Evolutionary conservation across 1,139 yeast genomes (phyloP).

Genomic region (Suhomyces bokatorum): DNA sequence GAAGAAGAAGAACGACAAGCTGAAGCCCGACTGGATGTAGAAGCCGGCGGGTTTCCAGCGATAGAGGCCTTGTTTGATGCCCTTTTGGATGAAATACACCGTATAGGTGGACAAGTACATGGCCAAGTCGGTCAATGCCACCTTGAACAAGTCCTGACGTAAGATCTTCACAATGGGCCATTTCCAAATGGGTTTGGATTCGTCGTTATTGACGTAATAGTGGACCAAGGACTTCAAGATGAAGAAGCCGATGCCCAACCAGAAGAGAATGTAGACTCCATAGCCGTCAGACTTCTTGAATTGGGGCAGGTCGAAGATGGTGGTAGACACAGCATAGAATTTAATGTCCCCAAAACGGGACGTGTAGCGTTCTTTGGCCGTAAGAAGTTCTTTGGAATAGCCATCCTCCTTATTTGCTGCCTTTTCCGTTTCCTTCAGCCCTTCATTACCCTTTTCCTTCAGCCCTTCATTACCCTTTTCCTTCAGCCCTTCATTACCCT

Average conservation of each 20-base stretch:
- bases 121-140: constrained; percentile 65
- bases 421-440: background rate
- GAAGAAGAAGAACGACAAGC: constrained; percentile 49
- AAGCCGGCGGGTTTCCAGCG: constrained; percentile 66
- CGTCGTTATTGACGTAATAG: constrained; percentile 30
- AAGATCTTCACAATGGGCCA: constrained; percentile 55
- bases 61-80: constrained; percentile 43
- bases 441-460: no score
- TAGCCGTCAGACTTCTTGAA: constrained; percentile 49
- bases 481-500: no score
- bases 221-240: constrained; percentile 51
- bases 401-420: background rate
- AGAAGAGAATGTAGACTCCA: constrained; percentile 67
- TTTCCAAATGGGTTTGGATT: constrained; percentile 29
- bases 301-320: constrained; percentile 50
- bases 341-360: constrained; percentile 49
- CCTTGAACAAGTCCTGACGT: constrained; percentile 55
- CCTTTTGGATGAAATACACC: constrained; percentile 54
- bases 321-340: constrained; percentile 39
- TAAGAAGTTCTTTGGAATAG: background rate
- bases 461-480: no score
- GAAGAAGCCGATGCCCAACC: constrained; percentile 63
- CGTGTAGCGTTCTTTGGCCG: constrained; percentile 12
- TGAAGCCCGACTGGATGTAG: constrained; percentile 58
- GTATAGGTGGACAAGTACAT: constrained; percentile 69